Evolutionary conservation across 1,284 basidiomycete genomes (phyloP).

Genomic region (Vanrija humicola): DNA sequence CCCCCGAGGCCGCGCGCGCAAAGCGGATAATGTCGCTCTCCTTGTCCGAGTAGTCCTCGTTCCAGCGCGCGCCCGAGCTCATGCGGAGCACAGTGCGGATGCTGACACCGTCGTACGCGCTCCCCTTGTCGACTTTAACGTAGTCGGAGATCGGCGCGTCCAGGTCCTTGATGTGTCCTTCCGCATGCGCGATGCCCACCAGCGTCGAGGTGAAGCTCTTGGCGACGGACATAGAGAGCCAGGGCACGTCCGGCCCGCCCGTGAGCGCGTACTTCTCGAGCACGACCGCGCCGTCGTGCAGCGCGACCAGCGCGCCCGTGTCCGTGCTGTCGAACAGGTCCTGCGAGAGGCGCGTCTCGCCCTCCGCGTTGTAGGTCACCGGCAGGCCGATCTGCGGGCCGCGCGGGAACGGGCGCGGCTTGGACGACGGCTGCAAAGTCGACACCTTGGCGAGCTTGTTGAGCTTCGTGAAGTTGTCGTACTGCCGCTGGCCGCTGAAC

Average conservation of each 20-base stretch:
- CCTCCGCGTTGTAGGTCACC: background rate
- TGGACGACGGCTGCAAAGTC: background rate
- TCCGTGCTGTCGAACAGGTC: background rate
- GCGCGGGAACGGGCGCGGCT: background rate
- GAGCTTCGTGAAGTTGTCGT: background rate
- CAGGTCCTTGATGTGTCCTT: background rate
- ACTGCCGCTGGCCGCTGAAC: background rate
- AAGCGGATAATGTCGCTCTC: background rate
- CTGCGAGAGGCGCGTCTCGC: background rate
- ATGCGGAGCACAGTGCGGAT: background rate
- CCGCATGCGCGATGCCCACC: background rate
- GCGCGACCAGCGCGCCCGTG: background rate
- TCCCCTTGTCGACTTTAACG: background rate
- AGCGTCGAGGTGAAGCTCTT: conserved; percentile 2
- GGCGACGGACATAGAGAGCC: background rate
- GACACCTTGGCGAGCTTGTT: background rate
- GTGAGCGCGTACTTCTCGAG: background rate
- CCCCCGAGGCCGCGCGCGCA: background rate
- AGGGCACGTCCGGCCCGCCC: background rate
- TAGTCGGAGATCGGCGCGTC: background rate
- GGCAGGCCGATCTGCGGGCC: background rate
- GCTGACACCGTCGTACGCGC: background rate
- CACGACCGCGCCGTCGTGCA: background rate
- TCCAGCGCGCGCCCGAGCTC: background rate
- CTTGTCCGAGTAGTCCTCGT: background rate